Base-by-base conservation (phyloP, 208 protist genomes). In the Trypanosoma brucei region DNA sequence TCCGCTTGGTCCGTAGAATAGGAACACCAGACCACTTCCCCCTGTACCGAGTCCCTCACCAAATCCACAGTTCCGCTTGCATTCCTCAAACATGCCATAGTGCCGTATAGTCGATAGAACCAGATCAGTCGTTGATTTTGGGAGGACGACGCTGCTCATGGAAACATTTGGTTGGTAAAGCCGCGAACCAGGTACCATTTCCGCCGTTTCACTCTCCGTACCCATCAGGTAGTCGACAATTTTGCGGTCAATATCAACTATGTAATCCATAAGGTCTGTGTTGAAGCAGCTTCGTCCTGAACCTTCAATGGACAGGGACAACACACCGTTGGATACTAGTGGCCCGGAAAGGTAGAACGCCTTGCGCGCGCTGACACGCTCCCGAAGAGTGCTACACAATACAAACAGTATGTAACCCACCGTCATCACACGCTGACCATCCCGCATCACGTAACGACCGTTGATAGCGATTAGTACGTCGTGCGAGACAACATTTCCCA, bases 151-250 rank as follows among this genome's bases (percentile, higher is more conserved):
- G 57, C 90, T 88, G 3, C 60, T 48, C 46, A 97, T 59, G n/a
- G 84, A 77, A 22, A 96, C 87, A 22, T 65, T 59, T 1, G 91
- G 86, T 48, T 72, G 71, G 70, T 94, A 96, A 35, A 97, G 68
- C 38, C 81, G 76, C 42, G 85, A 94, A 7, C 91, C 93, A 9
- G 92, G 85, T 35, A 97, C 91, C 75, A 97, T 84, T 68, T 97
- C 89, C 5, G 76, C 62, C 35, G 90, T 94, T 62, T 95, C 89
- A 3, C 76, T 93, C 22, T 92, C 81, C 11, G 81, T 88, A 39
- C 91, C 91, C 86, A 94, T 93, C 34, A 96, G 63, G 53, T 91
- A 83, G 61, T 97, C 93, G 3, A 97, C 83, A 58, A 97, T 96
- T 70, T 92, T 93, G 35, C 90, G 79, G 68, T 97, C 91, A 67